Conservation (phyloP, 2,329 filamentous ascomycete genomes). For the Ophiostoma piceae region DNA sequence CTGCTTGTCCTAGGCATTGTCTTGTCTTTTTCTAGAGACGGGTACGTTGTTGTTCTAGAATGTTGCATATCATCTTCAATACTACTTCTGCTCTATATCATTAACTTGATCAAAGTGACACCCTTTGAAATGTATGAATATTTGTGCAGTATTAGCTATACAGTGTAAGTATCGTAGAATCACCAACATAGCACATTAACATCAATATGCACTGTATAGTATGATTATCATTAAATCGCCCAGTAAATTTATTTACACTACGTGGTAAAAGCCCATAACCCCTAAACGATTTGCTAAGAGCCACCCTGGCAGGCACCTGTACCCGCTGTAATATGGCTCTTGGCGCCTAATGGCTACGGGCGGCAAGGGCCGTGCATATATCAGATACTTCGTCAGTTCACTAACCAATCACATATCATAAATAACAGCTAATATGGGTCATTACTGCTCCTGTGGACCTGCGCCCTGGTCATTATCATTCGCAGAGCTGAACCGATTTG, state of each 20-base stretch:
- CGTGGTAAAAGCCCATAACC: neutral
- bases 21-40: neutral
- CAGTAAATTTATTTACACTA: neutral
- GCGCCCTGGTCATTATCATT: neutral
- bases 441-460: neutral
- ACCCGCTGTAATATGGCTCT: neutral
- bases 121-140: too few relatives aligned
- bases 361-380: constrained; percentile 7
- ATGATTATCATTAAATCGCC: too few relatives aligned
- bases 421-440: neutral
- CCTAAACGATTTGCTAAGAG: neutral
- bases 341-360: neutral
- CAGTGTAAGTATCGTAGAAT: neutral
- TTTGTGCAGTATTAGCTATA: too few relatives aligned
- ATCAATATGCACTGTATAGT: too few relatives aligned
- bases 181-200: neutral
- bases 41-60: neutral
- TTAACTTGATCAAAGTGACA: too few relatives aligned
- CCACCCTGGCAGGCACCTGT: neutral
- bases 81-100: too few relatives aligned
- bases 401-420: neutral
- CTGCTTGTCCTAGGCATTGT: neutral
- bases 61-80: neutral
- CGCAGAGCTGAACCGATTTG: neutral
- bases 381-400: neutral